A percentile compares a stretch with the other conserved stretches of the same genome.
Conservation (phyloP, 345 rosid genomes). For the Carallia brachiata region DNA sequence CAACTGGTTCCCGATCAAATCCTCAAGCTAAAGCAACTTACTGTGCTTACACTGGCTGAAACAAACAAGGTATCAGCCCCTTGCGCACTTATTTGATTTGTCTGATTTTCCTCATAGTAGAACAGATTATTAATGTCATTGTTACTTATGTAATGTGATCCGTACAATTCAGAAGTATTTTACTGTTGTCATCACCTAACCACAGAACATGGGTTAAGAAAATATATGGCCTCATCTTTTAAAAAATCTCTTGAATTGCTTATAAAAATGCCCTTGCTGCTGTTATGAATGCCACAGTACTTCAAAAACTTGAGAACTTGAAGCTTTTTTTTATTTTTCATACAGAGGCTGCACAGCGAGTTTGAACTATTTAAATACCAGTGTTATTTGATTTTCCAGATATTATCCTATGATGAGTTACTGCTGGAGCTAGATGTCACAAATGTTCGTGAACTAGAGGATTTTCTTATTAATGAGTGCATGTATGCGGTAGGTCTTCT, state of each 20-base stretch:
- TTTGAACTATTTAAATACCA: no score
- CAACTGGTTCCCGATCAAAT: constrained; percentile 71
- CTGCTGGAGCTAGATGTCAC: constrained; percentile 86
- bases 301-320: no score
- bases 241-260: not conserved
- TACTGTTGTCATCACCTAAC: not conserved
- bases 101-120: not conserved
- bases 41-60: constrained; percentile 91
- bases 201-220: not conserved
- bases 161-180: not conserved
- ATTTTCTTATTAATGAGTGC: constrained; percentile 96
- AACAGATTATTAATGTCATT: no score
- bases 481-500: constrained; percentile 79
- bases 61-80: constrained; percentile 60
- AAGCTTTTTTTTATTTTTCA: no score
- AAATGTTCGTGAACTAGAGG: constrained; percentile 97
- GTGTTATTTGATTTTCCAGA: constrained; percentile 34
- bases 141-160: no score
- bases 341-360: no score
- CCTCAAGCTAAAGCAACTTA: constrained; percentile 88
- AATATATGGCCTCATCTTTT: not conserved
- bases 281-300: no score
- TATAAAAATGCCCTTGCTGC: no score
- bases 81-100: not conserved
- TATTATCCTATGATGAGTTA: constrained; percentile 75